Evolutionary conservation across 345 rosid species (phyloP).

Genomic region (Syzygium oleosum): DNA sequence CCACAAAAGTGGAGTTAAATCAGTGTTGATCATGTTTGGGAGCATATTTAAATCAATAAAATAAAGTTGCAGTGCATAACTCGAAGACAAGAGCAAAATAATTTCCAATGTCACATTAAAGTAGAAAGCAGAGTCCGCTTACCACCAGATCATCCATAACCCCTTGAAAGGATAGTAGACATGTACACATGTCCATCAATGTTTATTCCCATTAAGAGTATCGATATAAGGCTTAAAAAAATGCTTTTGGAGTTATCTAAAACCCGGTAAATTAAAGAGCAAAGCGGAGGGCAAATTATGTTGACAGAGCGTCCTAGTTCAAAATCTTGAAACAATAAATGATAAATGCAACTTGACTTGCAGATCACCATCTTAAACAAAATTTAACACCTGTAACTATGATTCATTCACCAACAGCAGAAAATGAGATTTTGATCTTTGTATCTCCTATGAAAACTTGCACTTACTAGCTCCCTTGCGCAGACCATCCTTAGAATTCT

Average conservation of each 20-base stretch:
- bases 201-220: background rate
- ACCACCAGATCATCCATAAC: background rate
- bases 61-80: background rate
- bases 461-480: slow-evolving; percentile 80
- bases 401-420: background rate
- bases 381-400: background rate
- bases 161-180: background rate
- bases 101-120: background rate
- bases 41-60: background rate
- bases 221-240: background rate
- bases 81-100: background rate
- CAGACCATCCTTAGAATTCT: slow-evolving; percentile 46
- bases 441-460: background rate
- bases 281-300: background rate
- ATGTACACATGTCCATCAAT: background rate
- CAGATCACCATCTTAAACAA: background rate
- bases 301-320: accelerated
- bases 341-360: background rate
- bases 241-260: background rate
- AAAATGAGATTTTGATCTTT: background rate
- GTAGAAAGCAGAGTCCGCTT: background rate
- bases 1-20: background rate
- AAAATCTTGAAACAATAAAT: background rate
- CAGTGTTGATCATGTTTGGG: background rate
- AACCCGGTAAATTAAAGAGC: background rate